These are phyloP conservation scores for Hondaea fermentalgiana DNA, from an alignment of 108 stramenopile species.

Conservation along the genomic window DNA sequence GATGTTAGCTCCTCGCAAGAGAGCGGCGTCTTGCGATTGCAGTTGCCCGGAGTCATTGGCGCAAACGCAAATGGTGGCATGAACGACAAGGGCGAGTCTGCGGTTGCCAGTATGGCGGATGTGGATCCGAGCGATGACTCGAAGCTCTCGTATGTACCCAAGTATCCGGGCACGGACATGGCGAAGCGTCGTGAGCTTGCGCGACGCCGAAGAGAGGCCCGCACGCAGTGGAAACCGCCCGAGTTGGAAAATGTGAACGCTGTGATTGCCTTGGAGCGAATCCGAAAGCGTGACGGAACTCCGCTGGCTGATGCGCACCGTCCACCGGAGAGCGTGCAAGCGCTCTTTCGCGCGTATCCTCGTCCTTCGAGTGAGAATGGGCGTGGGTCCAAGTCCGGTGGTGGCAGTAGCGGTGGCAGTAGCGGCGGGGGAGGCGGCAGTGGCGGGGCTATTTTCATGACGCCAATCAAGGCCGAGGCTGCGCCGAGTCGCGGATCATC, in stretches of 20 bases:
- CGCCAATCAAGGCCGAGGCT: background rate
- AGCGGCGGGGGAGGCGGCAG: background rate
- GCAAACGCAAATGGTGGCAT: background rate
- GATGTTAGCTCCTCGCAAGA: too few species aligned
- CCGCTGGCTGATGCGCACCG: background rate
- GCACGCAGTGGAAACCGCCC: background rate
- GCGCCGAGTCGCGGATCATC: background rate
- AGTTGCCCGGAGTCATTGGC: background rate
- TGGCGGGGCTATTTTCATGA: background rate
- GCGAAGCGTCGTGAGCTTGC: background rate
- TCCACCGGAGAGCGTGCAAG: background rate
- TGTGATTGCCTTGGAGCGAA: background rate
- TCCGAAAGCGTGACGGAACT: background rate
- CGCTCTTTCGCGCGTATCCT: background rate
- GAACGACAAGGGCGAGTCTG: background rate
- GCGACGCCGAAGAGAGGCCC: background rate
- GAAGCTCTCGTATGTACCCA: background rate
- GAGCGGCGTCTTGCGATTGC: background rate
- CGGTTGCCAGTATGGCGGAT: background rate
- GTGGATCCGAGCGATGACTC: background rate
- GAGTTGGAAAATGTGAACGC: background rate
- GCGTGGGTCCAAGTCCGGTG: background rate
- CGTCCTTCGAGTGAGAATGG: background rate
- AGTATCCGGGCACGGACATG: conserved; percentile 14
- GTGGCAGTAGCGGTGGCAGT: background rate